Evolutionary conservation across 2,329 filamentous ascomycete species (phyloP).

Genomic region (Alternaria novae-zelandiae): DNA sequence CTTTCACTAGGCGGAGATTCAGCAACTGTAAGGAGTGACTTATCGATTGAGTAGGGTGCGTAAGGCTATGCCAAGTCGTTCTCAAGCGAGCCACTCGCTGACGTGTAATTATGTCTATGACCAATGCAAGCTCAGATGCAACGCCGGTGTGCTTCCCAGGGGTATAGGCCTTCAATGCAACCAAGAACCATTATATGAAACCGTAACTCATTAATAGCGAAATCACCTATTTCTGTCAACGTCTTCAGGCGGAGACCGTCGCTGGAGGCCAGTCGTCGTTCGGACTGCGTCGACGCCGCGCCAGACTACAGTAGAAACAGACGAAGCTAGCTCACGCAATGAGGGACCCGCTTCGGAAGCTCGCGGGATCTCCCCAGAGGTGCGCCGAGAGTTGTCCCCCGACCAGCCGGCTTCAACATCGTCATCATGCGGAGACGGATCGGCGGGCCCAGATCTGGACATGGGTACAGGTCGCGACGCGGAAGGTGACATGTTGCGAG

Average conservation of each 20-base stretch:
- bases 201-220: background rate
- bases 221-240: conserved; percentile 43
- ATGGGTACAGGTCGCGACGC: conserved; percentile 57
- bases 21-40: background rate
- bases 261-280: conserved; percentile 36
- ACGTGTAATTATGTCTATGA: background rate
- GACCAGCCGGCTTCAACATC: conserved; percentile 46
- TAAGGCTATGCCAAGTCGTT: background rate
- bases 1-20: background rate
- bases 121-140: conserved; percentile 3
- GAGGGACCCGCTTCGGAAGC: conserved; percentile 30
- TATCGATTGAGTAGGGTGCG: conserved; percentile 2
- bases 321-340: conserved; percentile 39
- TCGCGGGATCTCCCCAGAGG: conserved; percentile 20
- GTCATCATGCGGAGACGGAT: conserved; percentile 15
- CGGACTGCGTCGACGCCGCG: conserved; percentile 44
- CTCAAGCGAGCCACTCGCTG: background rate
- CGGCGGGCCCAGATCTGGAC: conserved; percentile 17
- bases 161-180: conserved; percentile 27
- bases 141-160: conserved; percentile 17
- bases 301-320: conserved; percentile 46
- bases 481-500: conserved; percentile 56
- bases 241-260: conserved; percentile 38
- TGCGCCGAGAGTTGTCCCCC: conserved; percentile 52
- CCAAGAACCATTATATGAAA: conserved; percentile 12